Conservation (phyloP, 495 filamentous ascomycete genomes). For the Lentithecium fluviatile region DNA sequence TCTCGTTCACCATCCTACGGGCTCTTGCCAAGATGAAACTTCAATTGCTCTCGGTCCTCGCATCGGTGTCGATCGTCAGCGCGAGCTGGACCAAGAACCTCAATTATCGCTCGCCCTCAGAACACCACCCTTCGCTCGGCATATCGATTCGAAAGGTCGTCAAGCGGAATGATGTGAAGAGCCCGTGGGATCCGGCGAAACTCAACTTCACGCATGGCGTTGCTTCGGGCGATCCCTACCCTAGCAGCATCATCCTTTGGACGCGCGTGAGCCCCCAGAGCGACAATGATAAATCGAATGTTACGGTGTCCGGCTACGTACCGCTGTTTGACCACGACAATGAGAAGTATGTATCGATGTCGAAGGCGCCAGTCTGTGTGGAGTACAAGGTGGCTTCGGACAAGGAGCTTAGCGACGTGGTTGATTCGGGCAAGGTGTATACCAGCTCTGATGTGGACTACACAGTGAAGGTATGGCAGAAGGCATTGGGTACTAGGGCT, state of each 20-base stretch:
- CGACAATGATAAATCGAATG: constrained; percentile 56
- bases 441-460: constrained; percentile 69
- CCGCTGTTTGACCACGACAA: constrained; percentile 59
- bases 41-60: constrained; percentile 11
- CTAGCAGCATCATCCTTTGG: constrained; percentile 65
- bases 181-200: constrained; percentile 46
- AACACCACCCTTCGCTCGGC: constrained; percentile 56
- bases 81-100: constrained; percentile 50
- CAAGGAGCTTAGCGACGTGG: constrained; percentile 40
- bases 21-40: constrained; percentile 27
- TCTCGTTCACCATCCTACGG: background rate
- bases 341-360: constrained; percentile 51
- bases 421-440: constrained; percentile 53
- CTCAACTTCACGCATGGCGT: constrained; percentile 68
- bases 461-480: constrained; percentile 58
- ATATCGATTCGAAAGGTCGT: constrained; percentile 53
- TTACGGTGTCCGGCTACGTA: constrained; percentile 54
- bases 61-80: constrained; percentile 6
- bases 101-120: constrained; percentile 60
- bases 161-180: constrained; percentile 46
- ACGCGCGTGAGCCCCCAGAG: constrained; percentile 59
- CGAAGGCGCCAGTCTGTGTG: constrained; percentile 60
- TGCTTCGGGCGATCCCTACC: constrained; percentile 68
- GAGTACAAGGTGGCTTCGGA: constrained; percentile 53
- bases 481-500: background rate